A percentile compares a stretch with the other conserved stretches of the same genome.
Conservation (phyloP, 805 yeast species). For the Starmerella khaoyaiensis region DNA sequence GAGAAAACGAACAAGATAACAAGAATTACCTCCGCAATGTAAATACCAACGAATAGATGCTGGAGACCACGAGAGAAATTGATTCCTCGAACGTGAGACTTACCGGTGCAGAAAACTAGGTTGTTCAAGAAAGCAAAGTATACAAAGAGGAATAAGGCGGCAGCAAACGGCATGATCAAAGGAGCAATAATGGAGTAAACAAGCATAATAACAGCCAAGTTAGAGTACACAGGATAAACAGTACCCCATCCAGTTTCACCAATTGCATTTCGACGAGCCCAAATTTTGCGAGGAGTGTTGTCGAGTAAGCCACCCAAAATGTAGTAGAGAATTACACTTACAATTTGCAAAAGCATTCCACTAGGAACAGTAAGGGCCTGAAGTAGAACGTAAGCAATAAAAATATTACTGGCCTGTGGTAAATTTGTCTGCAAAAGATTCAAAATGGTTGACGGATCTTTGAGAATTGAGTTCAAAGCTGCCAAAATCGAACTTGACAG, state of each 20-base stretch:
- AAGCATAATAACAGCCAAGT: constrained; percentile 58
- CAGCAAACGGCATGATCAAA: constrained; percentile 60
- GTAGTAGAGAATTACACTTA: constrained; percentile 56
- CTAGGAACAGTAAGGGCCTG: constrained; percentile 71
- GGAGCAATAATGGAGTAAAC: constrained; percentile 80
- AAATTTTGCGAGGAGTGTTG: constrained; percentile 81
- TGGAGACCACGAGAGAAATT: constrained; percentile 80
- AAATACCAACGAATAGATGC: constrained; percentile 80
- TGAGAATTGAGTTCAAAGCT: constrained; percentile 58
- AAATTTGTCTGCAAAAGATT: constrained; percentile 56
- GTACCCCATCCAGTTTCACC: constrained; percentile 70
- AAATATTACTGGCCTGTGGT: constrained; percentile 86
- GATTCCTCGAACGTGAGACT: constrained; percentile 64
- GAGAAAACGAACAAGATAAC: constrained; percentile 80
- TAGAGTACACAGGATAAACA: constrained; percentile 62
- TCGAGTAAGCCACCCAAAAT: constrained; percentile 61
- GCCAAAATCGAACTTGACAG: constrained; percentile 70
- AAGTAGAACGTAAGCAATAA: constrained; percentile 66
- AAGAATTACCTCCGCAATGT: constrained; percentile 74
- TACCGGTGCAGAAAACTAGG: constrained; percentile 51
- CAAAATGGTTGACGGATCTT: constrained; percentile 61
- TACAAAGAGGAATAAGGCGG: constrained; percentile 53
- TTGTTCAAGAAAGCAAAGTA: constrained; percentile 73
- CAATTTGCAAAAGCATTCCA: constrained; percentile 65
- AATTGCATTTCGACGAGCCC: constrained; percentile 59